A percentile compares a stretch with the other conserved stretches of the same genome.
These are phyloP conservation scores for Adansonia madagascariensis DNA, from an alignment of 441 rosid genomes.

Conservation along the genomic window DNA sequence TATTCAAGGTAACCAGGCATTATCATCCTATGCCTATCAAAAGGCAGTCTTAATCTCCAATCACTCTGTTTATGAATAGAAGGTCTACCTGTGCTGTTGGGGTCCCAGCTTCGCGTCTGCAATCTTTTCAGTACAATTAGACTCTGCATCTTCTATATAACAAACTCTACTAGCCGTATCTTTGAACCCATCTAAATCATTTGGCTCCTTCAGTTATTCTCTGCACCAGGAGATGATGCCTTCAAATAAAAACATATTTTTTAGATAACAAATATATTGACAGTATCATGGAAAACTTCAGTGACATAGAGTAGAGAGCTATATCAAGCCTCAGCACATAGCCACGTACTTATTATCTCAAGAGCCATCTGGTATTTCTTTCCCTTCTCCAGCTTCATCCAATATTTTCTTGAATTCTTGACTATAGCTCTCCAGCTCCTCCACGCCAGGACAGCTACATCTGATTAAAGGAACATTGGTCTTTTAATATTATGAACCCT, in stretches of 20 bases:
- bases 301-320: not conserved
- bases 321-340: not conserved
- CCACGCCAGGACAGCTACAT: conserved; percentile 84
- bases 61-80: conserved; percentile 73
- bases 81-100: conserved; percentile 72
- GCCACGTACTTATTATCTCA: conserved; percentile 49
- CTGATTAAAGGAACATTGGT: conserved; percentile 35
- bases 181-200: conserved; percentile 68
- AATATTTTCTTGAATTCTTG: conserved; percentile 69
- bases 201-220: conserved; percentile 71
- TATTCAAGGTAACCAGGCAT: conserved; percentile 55
- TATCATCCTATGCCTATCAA: conserved; percentile 54
- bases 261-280: not conserved
- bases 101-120: conserved; percentile 80
- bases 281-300: not conserved
- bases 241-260: conserved; percentile 27
- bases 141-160: conserved; percentile 51
- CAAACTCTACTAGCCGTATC: conserved; percentile 67
- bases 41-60: conserved; percentile 66
- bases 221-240: conserved; percentile 95
- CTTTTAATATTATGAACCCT: not conserved
- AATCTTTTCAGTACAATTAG: conserved; percentile 51
- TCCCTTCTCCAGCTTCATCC: conserved; percentile 72
- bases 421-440: conserved; percentile 73
- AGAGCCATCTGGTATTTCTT: conserved; percentile 74